Conservation (phyloP, 148 eudicot species). For the Arbutus unedo region DNA sequence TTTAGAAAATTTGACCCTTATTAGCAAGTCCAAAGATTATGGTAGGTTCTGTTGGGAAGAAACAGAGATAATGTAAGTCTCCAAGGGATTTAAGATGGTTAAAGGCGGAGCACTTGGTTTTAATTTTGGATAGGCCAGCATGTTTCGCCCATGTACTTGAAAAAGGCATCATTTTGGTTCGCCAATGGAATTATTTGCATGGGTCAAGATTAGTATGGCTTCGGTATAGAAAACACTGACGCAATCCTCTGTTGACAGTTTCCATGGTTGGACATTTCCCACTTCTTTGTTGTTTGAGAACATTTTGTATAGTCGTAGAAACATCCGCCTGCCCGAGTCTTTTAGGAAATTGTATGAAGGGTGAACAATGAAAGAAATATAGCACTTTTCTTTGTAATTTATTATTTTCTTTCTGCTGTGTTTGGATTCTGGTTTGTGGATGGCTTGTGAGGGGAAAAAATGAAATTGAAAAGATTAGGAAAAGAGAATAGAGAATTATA, state of each 20-base stretch:
- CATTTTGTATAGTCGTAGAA: background rate
- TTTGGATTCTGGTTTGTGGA: background rate
- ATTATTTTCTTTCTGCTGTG: background rate
- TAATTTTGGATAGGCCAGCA: background rate
- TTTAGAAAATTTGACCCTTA: background rate
- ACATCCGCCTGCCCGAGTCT: background rate
- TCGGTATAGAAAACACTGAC: background rate
- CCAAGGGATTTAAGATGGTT: slow-evolving; percentile 9
- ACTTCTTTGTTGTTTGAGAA: background rate
- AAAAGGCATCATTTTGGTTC: slow-evolving; percentile 4
- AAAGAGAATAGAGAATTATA: background rate
- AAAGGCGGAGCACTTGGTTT: background rate
- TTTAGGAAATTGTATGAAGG: background rate
- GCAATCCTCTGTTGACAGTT: background rate
- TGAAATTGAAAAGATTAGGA: background rate
- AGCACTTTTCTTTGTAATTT: background rate
- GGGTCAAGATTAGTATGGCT: background rate
- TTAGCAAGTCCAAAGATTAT: background rate
- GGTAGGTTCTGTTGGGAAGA: background rate
- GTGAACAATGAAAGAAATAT: background rate
- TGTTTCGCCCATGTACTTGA: background rate
- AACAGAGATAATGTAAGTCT: background rate
- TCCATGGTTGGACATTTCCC: background rate
- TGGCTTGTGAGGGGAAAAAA: background rate
- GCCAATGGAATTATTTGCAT: background rate